Base-by-base conservation (phyloP, 2,329 filamentous ascomycete species). In the Sphaerostilbella broomeana region DNA sequence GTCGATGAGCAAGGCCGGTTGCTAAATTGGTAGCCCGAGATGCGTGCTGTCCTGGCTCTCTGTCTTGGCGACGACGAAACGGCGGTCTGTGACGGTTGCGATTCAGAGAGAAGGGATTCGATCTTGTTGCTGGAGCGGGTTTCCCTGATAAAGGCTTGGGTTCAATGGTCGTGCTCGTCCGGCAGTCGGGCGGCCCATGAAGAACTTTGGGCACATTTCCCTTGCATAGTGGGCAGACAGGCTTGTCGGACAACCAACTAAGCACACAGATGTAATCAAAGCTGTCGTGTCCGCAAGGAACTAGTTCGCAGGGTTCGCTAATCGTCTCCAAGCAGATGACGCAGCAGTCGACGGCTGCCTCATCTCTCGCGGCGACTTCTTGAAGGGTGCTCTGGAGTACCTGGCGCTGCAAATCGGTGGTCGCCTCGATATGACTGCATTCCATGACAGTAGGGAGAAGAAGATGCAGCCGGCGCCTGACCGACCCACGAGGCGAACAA, bases 211-310 rank as follows among this genome's bases (percentile, higher is more conserved):
- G 52, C 24, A 80, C 67, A 27, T 54, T 47, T 4, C 67, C 55
- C 46, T 80, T 81, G 75, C 89, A 97, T 37, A 95, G 69, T 13
- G 90, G 89, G 54, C 89, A 95, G 33, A 69, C 74, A 1, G 80
- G 69, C 8, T 76, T 75, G 47, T 84, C 70, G 50, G 87, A 73
- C 5, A 94, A 68, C 89, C 90, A 95, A 61, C 74, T 88, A 16
- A 81, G 64, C 5, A 95, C 73, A 59, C 89, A 97, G 10, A 86
- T 60, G 55, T 88, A 94, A 67, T 95, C 88, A 58, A 94, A 95
- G 50, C 80, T 78, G 42, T 69, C 64, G 65, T 97, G 89, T 28
- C 76, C 73, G 67, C 89, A 97, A 6, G 89, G 88, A 15, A 73
- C 65, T 6, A 85, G 77, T 35, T 81, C 69, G 47, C 84, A 87